Conservation (phyloP, 164 flowering plant species). For the Chloranthus sessilifolius region DNA sequence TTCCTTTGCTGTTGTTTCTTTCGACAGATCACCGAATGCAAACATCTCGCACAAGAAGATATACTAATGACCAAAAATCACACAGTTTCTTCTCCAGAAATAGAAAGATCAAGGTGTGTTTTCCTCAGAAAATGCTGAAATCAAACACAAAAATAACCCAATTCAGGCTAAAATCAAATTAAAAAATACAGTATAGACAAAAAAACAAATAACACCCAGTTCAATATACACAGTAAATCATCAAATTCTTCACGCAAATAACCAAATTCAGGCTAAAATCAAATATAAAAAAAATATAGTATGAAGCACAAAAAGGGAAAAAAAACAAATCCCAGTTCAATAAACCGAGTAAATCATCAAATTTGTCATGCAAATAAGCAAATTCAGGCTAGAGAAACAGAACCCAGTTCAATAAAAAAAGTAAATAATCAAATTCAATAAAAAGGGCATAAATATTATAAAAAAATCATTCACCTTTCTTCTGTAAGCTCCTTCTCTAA, state of each 20-base stretch:
- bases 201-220: neutral
- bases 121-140: conserved; percentile 2
- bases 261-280: neutral
- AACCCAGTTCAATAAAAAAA: neutral
- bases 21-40: conserved; percentile 12
- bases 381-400: no score
- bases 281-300: no score
- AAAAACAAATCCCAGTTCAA: neutral
- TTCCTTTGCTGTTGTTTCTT: conserved; percentile 29
- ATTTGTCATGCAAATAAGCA: no score
- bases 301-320: neutral
- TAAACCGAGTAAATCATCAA: neutral
- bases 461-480: no score
- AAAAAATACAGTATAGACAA: no score
- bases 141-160: neutral
- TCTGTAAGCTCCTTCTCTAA: no score
- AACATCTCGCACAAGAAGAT: conserved; percentile 4
- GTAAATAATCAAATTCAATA: neutral
- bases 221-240: no score
- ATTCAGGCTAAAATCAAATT: neutral
- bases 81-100: conserved; percentile 3
- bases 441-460: no score
- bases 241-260: no score
- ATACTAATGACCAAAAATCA: neutral
- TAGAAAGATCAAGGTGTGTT: neutral